These are phyloP conservation scores for Linderina pennispora DNA, from an alignment of 192 early-diverging fungal species.

Conservation along the genomic window DNA sequence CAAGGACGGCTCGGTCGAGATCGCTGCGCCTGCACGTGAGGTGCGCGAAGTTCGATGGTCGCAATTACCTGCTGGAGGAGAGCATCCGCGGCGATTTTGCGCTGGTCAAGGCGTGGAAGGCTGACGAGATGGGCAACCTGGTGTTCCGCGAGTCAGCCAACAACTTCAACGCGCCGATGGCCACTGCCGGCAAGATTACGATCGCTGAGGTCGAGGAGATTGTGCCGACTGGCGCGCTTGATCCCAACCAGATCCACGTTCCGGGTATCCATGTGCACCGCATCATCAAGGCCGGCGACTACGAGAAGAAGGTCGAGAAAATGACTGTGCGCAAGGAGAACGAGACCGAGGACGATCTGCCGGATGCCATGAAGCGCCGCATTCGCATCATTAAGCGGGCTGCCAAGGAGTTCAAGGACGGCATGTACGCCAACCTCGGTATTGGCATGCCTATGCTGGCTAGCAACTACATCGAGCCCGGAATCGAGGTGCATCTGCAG, in stretches of 20 bases:
- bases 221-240: slow-evolving; percentile 55
- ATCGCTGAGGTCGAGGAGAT: slow-evolving; percentile 73
- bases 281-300: slow-evolving; percentile 55
- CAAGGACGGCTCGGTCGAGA: slow-evolving; percentile 45
- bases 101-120: slow-evolving; percentile 76
- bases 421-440: slow-evolving; percentile 64
- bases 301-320: slow-evolving; percentile 64
- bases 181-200: slow-evolving; percentile 57
- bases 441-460: slow-evolving; percentile 76
- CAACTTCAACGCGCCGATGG: slow-evolving; percentile 72
- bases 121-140: slow-evolving; percentile 61
- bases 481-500: slow-evolving; percentile 62
- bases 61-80: slow-evolving; percentile 63
- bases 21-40: slow-evolving; percentile 53
- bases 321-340: slow-evolving; percentile 16
- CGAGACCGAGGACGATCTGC: neutral
- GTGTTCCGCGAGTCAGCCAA: slow-evolving; percentile 59
- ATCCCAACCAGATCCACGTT: slow-evolving; percentile 63
- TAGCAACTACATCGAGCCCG: slow-evolving; percentile 60
- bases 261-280: slow-evolving; percentile 67
- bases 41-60: slow-evolving; percentile 52
- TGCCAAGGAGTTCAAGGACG: slow-evolving; percentile 66
- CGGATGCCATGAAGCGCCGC: slow-evolving; percentile 41
- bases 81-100: slow-evolving; percentile 65
- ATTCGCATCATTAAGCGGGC: slow-evolving; percentile 65